Evolutionary conservation across 176 grass and related monocot species (phyloP).

Genomic region (Calamus simplicifolius): DNA sequence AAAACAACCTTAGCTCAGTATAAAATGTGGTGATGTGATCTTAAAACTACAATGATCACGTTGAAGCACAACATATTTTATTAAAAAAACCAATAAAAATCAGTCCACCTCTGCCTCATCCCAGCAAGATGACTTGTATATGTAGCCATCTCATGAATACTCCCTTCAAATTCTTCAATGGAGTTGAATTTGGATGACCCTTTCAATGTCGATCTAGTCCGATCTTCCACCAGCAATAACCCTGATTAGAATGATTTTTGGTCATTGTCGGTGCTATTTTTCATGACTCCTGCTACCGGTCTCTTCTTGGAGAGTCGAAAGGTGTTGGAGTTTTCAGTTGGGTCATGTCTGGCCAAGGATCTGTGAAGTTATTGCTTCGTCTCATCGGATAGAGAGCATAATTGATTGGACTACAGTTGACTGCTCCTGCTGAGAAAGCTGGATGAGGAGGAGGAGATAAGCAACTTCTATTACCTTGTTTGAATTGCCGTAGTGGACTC

Average conservation of each 20-base stretch:
- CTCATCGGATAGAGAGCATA: conserved; percentile 43
- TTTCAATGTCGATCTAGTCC: too few species aligned
- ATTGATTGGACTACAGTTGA: conserved; percentile 78
- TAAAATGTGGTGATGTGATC: neutral
- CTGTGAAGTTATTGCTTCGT: conserved; percentile 26
- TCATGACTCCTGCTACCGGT: conserved; percentile 2
- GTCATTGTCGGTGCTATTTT: neutral
- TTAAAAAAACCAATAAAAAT: neutral
- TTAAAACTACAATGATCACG: neutral
- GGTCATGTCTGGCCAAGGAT: conserved; percentile 42
- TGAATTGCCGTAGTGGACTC: conserved; percentile 63
- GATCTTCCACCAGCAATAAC: too few species aligned
- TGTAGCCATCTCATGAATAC: too few species aligned
- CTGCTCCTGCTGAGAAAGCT: conserved; percentile 74
- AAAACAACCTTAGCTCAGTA: neutral
- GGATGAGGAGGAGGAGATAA: conserved; percentile 82
- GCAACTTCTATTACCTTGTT: conserved; percentile 69
- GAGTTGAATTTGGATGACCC: too few species aligned
- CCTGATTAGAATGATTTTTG: too few species aligned
- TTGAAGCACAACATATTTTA: neutral
- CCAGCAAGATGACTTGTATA: too few species aligned
- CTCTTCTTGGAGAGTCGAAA: conserved; percentile 64
- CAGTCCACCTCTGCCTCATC: too few species aligned
- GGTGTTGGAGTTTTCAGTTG: conserved; percentile 35
- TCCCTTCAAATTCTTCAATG: too few species aligned